Evolutionary conservation across 2,329 filamentous ascomycete genomes (phyloP).

Genomic region (Aspergillus tanneri): DNA sequence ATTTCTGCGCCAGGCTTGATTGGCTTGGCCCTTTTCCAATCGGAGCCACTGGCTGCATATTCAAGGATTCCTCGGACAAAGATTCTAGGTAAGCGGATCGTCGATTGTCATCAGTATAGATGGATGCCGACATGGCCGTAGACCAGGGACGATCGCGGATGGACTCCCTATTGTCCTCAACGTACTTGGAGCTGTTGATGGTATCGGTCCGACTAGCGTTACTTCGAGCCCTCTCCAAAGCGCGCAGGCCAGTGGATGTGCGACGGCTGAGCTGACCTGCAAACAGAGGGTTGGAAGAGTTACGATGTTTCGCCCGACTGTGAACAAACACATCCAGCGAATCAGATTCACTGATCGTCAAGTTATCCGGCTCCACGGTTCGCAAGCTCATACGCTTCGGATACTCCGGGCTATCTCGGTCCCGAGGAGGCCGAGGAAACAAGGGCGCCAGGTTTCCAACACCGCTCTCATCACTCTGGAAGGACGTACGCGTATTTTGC

Average conservation of each 20-base stretch:
- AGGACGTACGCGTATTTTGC: constrained; percentile 37
- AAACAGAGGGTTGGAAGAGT: constrained; percentile 41
- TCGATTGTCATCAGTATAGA: constrained; percentile 37
- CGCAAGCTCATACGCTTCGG: constrained; percentile 33
- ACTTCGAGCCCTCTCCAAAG: constrained; percentile 37
- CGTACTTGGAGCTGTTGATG: constrained; percentile 31
- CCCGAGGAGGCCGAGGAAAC: constrained; percentile 35
- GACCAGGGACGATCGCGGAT: constrained; percentile 35
- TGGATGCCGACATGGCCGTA: constrained; percentile 34
- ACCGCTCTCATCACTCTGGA: constrained; percentile 37
- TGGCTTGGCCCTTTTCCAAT: constrained; percentile 32
- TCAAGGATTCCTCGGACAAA: constrained; percentile 27
- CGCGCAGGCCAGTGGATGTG: constrained; percentile 34
- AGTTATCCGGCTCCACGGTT: constrained; percentile 31
- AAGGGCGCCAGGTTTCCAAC: constrained; percentile 37
- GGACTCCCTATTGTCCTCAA: constrained; percentile 33
- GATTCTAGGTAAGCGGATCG: constrained; percentile 32
- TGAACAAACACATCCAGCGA: constrained; percentile 42
- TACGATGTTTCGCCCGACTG: constrained; percentile 38
- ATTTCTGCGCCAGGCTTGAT: constrained; percentile 39
- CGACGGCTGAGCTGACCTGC: constrained; percentile 36
- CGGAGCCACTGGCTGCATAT: constrained; percentile 21
- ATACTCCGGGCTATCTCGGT: constrained; percentile 29
- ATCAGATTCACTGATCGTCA: constrained; percentile 36
- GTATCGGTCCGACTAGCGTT: constrained; percentile 38